Evolutionary conservation across 768 basidiomycete species (phyloP).

Genomic region (Serendipita vermifera): DNA sequence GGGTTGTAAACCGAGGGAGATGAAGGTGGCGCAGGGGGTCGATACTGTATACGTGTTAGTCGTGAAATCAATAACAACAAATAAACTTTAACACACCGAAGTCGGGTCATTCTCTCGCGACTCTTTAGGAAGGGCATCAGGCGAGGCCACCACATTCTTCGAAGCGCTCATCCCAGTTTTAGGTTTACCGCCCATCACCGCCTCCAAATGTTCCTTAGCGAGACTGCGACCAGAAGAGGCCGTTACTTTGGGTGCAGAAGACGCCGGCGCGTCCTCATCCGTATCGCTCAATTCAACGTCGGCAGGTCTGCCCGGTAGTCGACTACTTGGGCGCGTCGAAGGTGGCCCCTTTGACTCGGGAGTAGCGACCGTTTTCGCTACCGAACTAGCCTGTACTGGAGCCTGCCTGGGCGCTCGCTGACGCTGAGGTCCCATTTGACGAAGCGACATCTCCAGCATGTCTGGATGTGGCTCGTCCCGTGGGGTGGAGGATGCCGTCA

Average conservation of each 20-base stretch:
- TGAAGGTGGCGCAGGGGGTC: slow-evolving; percentile 9
- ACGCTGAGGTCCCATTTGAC: slow-evolving; percentile 2
- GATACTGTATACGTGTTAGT: background rate
- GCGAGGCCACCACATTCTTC: background rate
- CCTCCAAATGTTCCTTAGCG: slow-evolving; percentile 17
- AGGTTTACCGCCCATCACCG: slow-evolving; percentile 11
- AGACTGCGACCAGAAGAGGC: slow-evolving; percentile 10
- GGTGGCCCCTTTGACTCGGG: background rate
- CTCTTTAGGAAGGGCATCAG: slow-evolving; percentile 37
- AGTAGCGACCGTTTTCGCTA: no score
- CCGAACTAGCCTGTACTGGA: no score
- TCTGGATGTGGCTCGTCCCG: background rate
- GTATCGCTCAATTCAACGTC: slow-evolving; percentile 17
- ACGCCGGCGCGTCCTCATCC: slow-evolving; percentile 16
- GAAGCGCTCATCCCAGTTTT: slow-evolving; percentile 1
- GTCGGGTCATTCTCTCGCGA: background rate
- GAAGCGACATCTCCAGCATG: slow-evolving; percentile 1
- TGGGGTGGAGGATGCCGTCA: slow-evolving; percentile 2
- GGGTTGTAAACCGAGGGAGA: background rate
- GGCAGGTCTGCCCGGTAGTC: slow-evolving; percentile 13
- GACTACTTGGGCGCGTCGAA: slow-evolving; percentile 15
- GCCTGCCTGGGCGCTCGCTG: background rate
- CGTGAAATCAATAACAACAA: background rate
- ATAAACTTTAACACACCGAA: background rate
- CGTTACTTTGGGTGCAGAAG: slow-evolving; percentile 12